These are phyloP conservation scores for Ascochyta rabiei DNA, from an alignment of 2,329 filamentous ascomycete species.

Conservation along the genomic window DNA sequence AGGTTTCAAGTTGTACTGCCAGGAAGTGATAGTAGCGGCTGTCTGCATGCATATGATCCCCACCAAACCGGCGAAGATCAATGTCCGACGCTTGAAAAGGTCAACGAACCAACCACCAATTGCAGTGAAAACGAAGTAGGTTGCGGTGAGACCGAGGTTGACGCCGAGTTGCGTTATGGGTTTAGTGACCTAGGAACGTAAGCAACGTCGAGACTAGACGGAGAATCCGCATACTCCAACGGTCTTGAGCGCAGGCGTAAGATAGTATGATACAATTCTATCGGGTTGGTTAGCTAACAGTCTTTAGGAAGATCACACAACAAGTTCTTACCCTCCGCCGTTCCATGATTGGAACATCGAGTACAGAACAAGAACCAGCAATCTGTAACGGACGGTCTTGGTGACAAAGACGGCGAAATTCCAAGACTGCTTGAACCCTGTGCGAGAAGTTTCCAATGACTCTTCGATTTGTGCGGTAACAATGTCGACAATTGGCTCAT, in stretches of 20 bases:
- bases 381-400: slow-evolving; percentile 51
- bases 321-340: slow-evolving; percentile 44
- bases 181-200: slow-evolving; percentile 33
- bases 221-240: slow-evolving; percentile 36
- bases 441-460: slow-evolving; percentile 49
- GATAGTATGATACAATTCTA: slow-evolving; percentile 45
- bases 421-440: slow-evolving; percentile 50
- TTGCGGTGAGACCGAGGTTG: slow-evolving; percentile 52
- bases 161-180: slow-evolving; percentile 51
- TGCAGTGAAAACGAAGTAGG: slow-evolving; percentile 55
- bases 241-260: slow-evolving; percentile 49
- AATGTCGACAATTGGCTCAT: slow-evolving; percentile 52
- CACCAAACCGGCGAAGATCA: slow-evolving; percentile 54
- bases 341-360: slow-evolving; percentile 57
- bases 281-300: background rate
- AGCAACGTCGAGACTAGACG: background rate
- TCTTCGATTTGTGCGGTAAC: slow-evolving; percentile 54
- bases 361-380: slow-evolving; percentile 54
- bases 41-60: slow-evolving; percentile 55
- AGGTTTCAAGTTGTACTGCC: slow-evolving; percentile 49
- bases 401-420: slow-evolving; percentile 57
- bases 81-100: slow-evolving; percentile 50
- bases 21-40: slow-evolving; percentile 56
- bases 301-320: too few relatives aligned
- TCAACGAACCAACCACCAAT: slow-evolving; percentile 52